Base-by-base conservation (phyloP, 495 filamentous ascomycete species). In the Haplographium delicatum region DNA sequence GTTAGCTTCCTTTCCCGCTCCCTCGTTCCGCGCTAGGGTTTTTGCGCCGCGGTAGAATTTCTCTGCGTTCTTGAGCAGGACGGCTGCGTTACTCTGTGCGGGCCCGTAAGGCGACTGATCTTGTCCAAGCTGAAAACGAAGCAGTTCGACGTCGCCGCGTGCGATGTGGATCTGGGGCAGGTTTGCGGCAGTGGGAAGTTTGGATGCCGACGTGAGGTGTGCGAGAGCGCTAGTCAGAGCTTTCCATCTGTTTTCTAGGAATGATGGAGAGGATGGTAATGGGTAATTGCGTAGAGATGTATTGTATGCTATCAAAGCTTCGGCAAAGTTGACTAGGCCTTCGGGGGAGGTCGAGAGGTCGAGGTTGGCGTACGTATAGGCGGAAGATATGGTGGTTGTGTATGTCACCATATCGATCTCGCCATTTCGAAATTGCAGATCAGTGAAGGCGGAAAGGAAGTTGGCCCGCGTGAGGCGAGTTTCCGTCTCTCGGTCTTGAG, bases 11-110 rank as follows among this genome's bases (percentile, higher is more conserved):
- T 18, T 23, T 51, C 41, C 3, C 19, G 28, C 25, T 18, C 25
- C 42, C 49, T 10, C 26, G 26, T 49, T 24, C 11, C 47, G 0
- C 64, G 45, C 72, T 67, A 56, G 65, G 61, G 28, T 67, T 61
- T 39, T 71, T 1, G 81, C 82, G 23, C 81, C 81, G 33, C 79
- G 70, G 57, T 83, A 87, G 53, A 79, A 86, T 8, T 80, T 77
- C 26, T 75, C 75, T 2, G 83, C 81, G 56, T 87, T 87, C 30
- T 72, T 72, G 18, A 83, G 51, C 35, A 86, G 68, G 13, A 69
- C 72, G 1, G 58, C 57, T 23, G 63, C 67, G 48, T 75, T 73
- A 45, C 76, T 73, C 44, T 67, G 61, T 4, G 78, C 74, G 44
- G 71, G 60, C 10, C 38, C 43, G 18, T 31, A 25, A 60, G 51